Evolutionary conservation across 805 yeast species (phyloP).

Genomic region (Ogataea haglerorum): DNA sequence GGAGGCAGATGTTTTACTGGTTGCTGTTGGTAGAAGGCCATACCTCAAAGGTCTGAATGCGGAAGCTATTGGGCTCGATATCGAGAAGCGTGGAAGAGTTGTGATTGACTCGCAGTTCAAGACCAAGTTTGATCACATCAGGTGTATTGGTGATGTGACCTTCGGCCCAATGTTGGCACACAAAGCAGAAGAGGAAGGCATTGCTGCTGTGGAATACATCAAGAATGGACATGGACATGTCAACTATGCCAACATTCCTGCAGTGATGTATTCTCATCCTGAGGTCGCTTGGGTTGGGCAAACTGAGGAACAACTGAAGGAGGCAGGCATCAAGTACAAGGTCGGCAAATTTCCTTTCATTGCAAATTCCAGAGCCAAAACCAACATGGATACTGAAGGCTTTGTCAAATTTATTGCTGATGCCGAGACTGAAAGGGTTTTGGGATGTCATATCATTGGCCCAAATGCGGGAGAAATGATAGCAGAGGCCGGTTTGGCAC

Average conservation of each 20-base stretch:
- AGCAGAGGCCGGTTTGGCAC: constrained; percentile 95
- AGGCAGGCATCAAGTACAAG: constrained; percentile 85
- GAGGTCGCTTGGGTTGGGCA: constrained; percentile 99
- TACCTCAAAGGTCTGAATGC: constrained; percentile 85
- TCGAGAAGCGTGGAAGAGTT: constrained; percentile 87
- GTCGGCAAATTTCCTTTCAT: constrained; percentile 98
- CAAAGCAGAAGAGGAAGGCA: constrained; percentile 99
- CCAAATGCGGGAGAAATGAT: constrained; percentile 99
- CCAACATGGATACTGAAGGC: constrained; percentile 95
- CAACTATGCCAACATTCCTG: constrained; percentile 95
- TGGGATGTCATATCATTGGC: constrained; percentile 97
- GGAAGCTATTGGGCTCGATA: constrained; percentile 85
- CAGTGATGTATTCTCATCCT: constrained; percentile 99
- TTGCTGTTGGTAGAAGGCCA: constrained; percentile 99
- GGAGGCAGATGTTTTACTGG: constrained; percentile 90
- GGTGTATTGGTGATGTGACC: constrained; percentile 97
- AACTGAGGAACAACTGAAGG: constrained; percentile 91
- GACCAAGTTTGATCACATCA: constrained; percentile 88
- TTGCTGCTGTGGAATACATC: constrained; percentile 95
- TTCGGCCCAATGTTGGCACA: constrained; percentile 99
- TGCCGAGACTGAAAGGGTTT: constrained; percentile 92
- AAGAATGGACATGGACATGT: constrained; percentile 96
- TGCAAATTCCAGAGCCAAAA: constrained; percentile 99
- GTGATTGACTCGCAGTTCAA: constrained; percentile 92
- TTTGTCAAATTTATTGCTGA: constrained; percentile 94